A percentile compares a stretch with the other conserved stretches of the same genome.
Conservation (phyloP, 371 early-diverging fungal species). For the Catenaria anguillulae region DNA sequence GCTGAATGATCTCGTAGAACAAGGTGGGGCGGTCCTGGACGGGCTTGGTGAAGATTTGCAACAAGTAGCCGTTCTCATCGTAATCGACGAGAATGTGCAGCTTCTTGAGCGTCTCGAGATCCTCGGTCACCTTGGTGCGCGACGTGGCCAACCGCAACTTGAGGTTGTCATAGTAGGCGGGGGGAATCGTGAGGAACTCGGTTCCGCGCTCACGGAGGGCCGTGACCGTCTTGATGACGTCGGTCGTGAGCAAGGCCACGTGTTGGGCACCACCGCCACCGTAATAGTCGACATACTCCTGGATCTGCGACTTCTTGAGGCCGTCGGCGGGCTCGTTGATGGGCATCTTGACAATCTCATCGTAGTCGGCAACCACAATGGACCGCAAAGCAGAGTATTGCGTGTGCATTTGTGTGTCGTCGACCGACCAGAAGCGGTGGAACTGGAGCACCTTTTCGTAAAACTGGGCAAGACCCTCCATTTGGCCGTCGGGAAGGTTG, state of each 20-base stretch:
- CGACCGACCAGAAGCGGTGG: slow-evolving; percentile 97
- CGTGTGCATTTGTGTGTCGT: slow-evolving; percentile 90
- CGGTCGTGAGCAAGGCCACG: slow-evolving; percentile 78
- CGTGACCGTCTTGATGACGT: slow-evolving; percentile 69
- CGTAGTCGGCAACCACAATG: slow-evolving; percentile 89
- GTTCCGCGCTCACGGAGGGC: slow-evolving; percentile 72
- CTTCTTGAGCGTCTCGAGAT: slow-evolving; percentile 60
- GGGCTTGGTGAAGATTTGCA: slow-evolving; percentile 88
- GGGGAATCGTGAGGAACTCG: slow-evolving; percentile 77
- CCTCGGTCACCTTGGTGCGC: slow-evolving; percentile 57
- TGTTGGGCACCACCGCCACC: slow-evolving; percentile 91
- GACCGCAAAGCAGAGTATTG: slow-evolving; percentile 87
- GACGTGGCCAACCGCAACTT: slow-evolving; percentile 48
- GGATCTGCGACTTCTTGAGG: slow-evolving; percentile 85
- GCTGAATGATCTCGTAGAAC: slow-evolving; percentile 92
- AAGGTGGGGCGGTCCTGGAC: slow-evolving; percentile 91
- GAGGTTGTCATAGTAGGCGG: slow-evolving; percentile 77
- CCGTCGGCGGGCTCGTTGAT: slow-evolving; percentile 96
- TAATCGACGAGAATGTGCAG: slow-evolving; percentile 87
- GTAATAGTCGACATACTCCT: slow-evolving; percentile 92
- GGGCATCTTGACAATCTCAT: slow-evolving; percentile 87
- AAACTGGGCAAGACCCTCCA: slow-evolving; percentile 68
- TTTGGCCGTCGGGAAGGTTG: slow-evolving; percentile 84
- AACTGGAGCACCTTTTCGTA: slow-evolving; percentile 81
- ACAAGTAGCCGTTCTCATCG: slow-evolving; percentile 87